Conservation (phyloP, 192 early-diverging fungal genomes). For the Coemansia aciculifera region DNA sequence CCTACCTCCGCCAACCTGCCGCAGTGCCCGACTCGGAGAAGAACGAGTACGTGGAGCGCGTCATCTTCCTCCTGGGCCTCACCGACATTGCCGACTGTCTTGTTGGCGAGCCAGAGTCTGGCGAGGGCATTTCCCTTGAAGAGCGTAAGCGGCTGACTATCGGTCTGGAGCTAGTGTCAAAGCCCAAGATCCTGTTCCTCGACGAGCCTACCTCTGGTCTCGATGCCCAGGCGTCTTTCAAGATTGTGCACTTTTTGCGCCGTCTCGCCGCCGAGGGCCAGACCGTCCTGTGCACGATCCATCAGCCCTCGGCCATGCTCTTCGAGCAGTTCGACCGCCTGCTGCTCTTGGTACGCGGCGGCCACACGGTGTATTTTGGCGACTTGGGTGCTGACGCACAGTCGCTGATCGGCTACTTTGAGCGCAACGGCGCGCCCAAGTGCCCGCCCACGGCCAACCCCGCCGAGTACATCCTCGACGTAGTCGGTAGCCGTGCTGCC, state of each 20-base stretch:
- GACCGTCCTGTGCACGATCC: slow-evolving; percentile 80
- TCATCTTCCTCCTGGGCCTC: slow-evolving; percentile 75
- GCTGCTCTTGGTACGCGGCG: slow-evolving; percentile 76
- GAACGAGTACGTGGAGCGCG: slow-evolving; percentile 71
- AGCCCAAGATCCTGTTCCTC: slow-evolving; percentile 80
- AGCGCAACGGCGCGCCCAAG: slow-evolving; percentile 65
- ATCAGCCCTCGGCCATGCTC: slow-evolving; percentile 81
- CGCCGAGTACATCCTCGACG: slow-evolving; percentile 85
- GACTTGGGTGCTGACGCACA: slow-evolving; percentile 68
- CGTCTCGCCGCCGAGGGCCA: slow-evolving; percentile 64
- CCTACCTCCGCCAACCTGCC: slow-evolving; percentile 67
- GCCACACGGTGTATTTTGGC: slow-evolving; percentile 79
- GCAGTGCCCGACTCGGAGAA: slow-evolving; percentile 65
- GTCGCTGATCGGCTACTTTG: slow-evolving; percentile 72
- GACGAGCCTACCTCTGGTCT: slow-evolving; percentile 90
- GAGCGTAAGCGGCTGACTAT: slow-evolving; percentile 88
- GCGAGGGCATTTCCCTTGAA: slow-evolving; percentile 80
- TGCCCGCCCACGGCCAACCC: slow-evolving; percentile 72
- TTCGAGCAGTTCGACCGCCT: slow-evolving; percentile 87
- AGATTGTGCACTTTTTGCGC: slow-evolving; percentile 73
- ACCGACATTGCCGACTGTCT: slow-evolving; percentile 70
- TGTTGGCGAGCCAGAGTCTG: slow-evolving; percentile 69
- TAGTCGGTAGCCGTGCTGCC: slow-evolving; percentile 66
- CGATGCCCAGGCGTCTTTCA: slow-evolving; percentile 75
- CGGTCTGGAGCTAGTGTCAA: slow-evolving; percentile 78